Base-by-base conservation (phyloP, 208 protist species). In the Crithidia bombi region DNA sequence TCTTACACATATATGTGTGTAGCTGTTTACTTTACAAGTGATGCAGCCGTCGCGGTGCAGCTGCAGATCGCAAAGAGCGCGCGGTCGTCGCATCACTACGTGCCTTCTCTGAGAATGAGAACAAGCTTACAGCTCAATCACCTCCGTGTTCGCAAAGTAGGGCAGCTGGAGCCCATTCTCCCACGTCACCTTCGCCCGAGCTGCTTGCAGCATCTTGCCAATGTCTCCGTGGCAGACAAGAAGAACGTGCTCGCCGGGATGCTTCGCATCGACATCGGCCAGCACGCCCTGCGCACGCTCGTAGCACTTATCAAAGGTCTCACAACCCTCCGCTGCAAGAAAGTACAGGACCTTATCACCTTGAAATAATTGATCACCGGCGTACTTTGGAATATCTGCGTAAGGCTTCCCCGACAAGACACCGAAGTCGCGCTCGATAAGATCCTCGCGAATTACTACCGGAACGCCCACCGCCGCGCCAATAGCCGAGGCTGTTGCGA, bases 181-280 rank as follows among this genome's bases (percentile, higher is more conserved):
- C 93, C 93, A 97, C 28, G 65, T 46, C 19, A 93, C 78, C 7
- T 78, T 77, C 44, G 68, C 79, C 23, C 80, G 81, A 5, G 75
- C 90, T 1, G 90, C 90, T 38, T 84, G 73, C 14, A 97, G 50
- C 93, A 97, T 97, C 66, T 94, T 97, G n/a, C 87, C 89, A 65
- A 97, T 93, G 65, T 97, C 93, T 14, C 93, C 93, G 61, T 97
- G 93, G 56, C 90, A 95, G 33, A 95, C 90, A 0, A 96, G 77
- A 55, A 95, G 69, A 14, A 97, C 88, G 39, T 82, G 51, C 69
- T 96, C 80, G 15, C 86, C 89, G 9, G 51, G 28, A 46, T 94
- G 88, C 14, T 47, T 63, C 12, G 38, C 64, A 65, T 92, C 79
- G 51, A 97, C 73, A 25, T 81, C 64, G 11, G 67, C 59, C 43